Evolutionary conservation across 345 rosid species (phyloP), one percentile per base, ranked within the genome.

Genomic region (Populus pruinosa): DNA sequence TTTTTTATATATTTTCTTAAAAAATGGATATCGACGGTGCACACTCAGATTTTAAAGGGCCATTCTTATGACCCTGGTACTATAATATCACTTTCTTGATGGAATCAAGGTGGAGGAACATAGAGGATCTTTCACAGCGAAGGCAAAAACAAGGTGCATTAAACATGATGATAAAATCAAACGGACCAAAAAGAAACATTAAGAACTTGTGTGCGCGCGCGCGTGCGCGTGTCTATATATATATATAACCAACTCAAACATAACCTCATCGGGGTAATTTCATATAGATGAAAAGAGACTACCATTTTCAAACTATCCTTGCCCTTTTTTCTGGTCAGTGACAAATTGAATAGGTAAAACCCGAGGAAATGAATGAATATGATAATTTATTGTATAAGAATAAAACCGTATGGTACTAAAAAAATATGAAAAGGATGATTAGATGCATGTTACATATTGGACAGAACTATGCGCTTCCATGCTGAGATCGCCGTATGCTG

Each of bases 381-480:
- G 16, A 36, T 10, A 66, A 31, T 66, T 63, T 14, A 11, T 63
- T 44, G 64, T 38, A 14, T 13, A 73, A 73, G 38, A 73, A 18
- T n/a, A 53, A 53, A 20, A 53, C n/a, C 18, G 7, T 53, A 53
- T 53, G 59, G 59, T 53, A 6, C 8, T 17, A 4, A 50, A 5
- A 21, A 17, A 21, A 8, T 18, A 6, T 53, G n/a, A 53, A 20
- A 53, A 20, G 2, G 43, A 72, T 4, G 6, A 72, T 21, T 44
- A 8, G 36, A 67, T 67, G 64, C 55, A 53, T 68, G 12, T 10
- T 55, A 56, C 43, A 69, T 6, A 56, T 62, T 55, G 73, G 73
- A 14, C 68, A 76, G 39, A 69, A 56, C n/a, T 20, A 6, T 39
- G 56, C 50, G 41, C 39, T 31, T 77, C 69, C 74, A 61, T 56